Conservation (phyloP, 495 filamentous ascomycete genomes). For the Lepidopterella palustris region DNA sequence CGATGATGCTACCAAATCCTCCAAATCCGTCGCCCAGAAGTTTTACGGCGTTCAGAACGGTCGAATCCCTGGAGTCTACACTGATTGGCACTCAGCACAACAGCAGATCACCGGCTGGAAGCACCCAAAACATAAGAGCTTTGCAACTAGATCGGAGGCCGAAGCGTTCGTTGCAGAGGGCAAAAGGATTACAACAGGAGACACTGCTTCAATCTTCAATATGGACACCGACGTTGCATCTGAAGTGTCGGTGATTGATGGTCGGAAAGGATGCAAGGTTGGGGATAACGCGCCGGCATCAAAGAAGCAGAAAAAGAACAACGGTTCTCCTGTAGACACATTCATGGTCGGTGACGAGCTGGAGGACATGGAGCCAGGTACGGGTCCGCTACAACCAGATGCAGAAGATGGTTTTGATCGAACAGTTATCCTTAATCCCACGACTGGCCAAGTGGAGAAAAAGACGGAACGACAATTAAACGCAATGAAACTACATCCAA, state of each 20-base stretch:
- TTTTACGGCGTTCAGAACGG: constrained; percentile 88
- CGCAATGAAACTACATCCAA: constrained; percentile 39
- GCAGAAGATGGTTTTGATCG: constrained; percentile 60
- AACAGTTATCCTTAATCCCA: constrained; percentile 49
- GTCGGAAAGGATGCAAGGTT: constrained; percentile 24
- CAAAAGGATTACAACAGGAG: constrained; percentile 23
- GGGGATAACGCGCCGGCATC: constrained; percentile 10
- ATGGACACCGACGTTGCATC: constrained; percentile 29
- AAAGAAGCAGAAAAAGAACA: constrained; percentile 40
- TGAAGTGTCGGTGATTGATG: constrained; percentile 4
- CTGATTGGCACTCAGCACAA: constrained; percentile 72
- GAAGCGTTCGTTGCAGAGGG: constrained; percentile 60
- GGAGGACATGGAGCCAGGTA: constrained; percentile 46
- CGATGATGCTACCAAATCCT: constrained; percentile 41
- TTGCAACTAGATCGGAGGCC: constrained; percentile 70
- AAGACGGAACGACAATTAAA: constrained; percentile 48
- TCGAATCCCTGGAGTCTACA: constrained; percentile 78
- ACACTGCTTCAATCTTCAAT: constrained; percentile 16
- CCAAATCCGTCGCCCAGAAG: constrained; percentile 38
- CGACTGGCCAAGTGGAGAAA: constrained; percentile 52
- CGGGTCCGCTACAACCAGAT: constrained; percentile 48
- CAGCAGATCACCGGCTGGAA: constrained; percentile 71
- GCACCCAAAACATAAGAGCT: constrained; percentile 74
- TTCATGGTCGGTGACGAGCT: constrained; percentile 28
- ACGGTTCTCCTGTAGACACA: constrained; percentile 3